Evolutionary conservation across 2,329 filamentous ascomycete genomes (phyloP), one percentile per base, ranked within the genome.

Genomic region (Cytospora schulzeri): DNA sequence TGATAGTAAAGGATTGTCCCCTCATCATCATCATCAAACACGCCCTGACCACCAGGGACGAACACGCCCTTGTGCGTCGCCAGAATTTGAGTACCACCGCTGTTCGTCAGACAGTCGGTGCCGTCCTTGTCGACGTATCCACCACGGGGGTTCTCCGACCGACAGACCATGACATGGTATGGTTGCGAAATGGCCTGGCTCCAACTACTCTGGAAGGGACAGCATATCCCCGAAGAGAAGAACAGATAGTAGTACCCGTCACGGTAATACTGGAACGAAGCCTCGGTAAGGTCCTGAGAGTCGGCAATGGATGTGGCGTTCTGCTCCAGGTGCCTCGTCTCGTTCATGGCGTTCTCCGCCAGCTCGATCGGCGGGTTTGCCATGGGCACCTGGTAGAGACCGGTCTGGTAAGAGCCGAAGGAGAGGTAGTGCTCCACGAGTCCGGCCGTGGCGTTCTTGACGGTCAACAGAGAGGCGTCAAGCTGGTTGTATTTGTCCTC

Each of bases 151-250:
- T 74, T 78, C 0, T 73, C 78, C 2, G 82, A 85, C 28, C 86
- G 77, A 75, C 88, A 90, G 33, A 88, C 86, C 70, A 82, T 83
- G 71, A 90, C 86, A 72, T 84, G 84, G 73, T 91, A 91, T 74
- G 89, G 88, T 19, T 77, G 75, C 5, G 87, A 87, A 0, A 77
- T 62, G 0, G 84, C 80, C 0, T 87, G 85, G 59, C 72, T 76
- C 26, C 22, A 28, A 59, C 69, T 76, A 0, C 70, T 73, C 68
- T 87, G 82, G 67, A 84, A 87, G 17, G 77, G 78, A 67, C 88
- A 90, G 77, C 87, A 90, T 29, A 77, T 78, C 2, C 88, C 88
- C 2, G 77, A 77, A 14, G 82, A 85, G 72, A 83, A 88, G 73
- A 90, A 88, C 12, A 90, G 77, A 70, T 89, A 91, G 71, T 86